A percentile compares a stretch with the other conserved stretches of the same genome.
These are phyloP conservation scores for Cutaneotrichosporon mucoides DNA, from an alignment of 1,284 basidiomycete genomes.

Conservation along the genomic window DNA sequence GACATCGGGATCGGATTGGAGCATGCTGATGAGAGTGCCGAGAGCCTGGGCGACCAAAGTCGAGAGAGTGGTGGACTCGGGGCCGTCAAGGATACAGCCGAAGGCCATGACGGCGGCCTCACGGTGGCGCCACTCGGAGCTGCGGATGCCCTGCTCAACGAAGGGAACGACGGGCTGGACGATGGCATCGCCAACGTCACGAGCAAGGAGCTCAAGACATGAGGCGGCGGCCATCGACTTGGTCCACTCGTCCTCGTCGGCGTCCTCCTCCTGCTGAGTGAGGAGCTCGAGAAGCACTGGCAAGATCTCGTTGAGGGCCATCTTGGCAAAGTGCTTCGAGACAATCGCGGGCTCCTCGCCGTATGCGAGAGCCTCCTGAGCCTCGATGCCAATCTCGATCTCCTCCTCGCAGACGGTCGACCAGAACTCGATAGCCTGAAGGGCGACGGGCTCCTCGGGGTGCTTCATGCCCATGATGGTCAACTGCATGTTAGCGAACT, in stretches of 20 bases:
- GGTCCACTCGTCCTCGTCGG: constrained; percentile 99
- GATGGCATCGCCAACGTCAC: constrained; percentile 84
- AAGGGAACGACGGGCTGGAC: constrained; percentile 94
- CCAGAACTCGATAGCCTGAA: constrained; percentile 99
- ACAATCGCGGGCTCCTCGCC: constrained; percentile 84
- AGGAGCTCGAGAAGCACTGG: constrained; percentile 87
- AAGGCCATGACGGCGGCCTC: constrained; percentile 99
- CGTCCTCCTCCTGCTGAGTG: constrained; percentile 92
- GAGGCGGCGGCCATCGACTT: constrained; percentile 97
- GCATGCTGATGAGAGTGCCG: constrained; percentile 92
- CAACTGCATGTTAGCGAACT: constrained; percentile 56
- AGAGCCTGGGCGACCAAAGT: constrained; percentile 93
- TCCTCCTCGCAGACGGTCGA: constrained; percentile 98
- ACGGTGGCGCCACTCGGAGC: constrained; percentile 82
- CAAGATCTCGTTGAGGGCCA: constrained; percentile 88
- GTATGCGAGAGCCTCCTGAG: constrained; percentile 87
- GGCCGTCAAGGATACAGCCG: constrained; percentile 94
- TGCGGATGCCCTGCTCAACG: constrained; percentile 92
- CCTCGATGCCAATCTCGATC: constrained; percentile 86
- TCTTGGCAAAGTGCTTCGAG: constrained; percentile 87
- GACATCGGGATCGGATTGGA: constrained; percentile 69
- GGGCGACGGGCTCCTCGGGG: constrained; percentile 79
- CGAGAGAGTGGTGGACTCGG: constrained; percentile 69
- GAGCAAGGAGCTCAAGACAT: constrained; percentile 82
- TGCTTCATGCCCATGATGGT: constrained; percentile 99